phyloP scores from a whole-genome alignment of 768 basidiomycete genomes.

The Rhizopogon vinicolor region DNA sequence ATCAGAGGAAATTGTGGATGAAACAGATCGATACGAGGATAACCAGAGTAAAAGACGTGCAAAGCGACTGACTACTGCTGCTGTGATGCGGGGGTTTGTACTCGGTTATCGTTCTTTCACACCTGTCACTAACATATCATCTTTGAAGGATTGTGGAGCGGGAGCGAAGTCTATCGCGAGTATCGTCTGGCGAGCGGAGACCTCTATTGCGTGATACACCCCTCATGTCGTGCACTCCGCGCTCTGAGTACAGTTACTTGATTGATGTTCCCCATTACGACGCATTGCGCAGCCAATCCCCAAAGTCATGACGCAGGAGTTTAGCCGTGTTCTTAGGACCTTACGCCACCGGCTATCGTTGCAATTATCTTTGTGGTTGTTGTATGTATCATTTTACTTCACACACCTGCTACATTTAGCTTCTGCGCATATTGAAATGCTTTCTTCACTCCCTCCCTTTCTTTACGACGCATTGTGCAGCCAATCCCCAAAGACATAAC shows the following conservation, averaged over 20 bases:
- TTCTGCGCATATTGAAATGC: too few species aligned
- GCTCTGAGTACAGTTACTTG: neutral
- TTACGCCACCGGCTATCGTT: neutral
- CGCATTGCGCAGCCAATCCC: neutral
- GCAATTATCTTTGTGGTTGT: neutral
- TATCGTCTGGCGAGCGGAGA: constrained; percentile 26
- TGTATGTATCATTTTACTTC: neutral
- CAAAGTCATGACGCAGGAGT: neutral
- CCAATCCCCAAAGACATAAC: constrained; percentile 2
- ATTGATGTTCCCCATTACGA: neutral
- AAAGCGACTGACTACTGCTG: constrained; percentile 64
- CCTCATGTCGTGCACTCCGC: neutral
- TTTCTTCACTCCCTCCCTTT: too few species aligned
- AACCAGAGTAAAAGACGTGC: constrained; percentile 78
- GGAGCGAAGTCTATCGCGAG: constrained; percentile 32
- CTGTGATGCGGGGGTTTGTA: constrained; percentile 71
- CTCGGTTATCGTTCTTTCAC: neutral
- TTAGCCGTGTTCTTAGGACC: neutral
- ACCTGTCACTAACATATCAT: neutral
- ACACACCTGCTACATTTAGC: too few species aligned
- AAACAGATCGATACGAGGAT: constrained; percentile 87
- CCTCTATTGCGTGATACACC: constrained; percentile 26
- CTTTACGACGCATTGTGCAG: neutral
- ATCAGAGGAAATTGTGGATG: constrained; percentile 93
- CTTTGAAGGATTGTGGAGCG: constrained; percentile 50